A percentile compares a stretch with the other conserved stretches of the same genome.
Conservation (phyloP, 495 filamentous ascomycete genomes). For the Penicillium bialowiezense region DNA sequence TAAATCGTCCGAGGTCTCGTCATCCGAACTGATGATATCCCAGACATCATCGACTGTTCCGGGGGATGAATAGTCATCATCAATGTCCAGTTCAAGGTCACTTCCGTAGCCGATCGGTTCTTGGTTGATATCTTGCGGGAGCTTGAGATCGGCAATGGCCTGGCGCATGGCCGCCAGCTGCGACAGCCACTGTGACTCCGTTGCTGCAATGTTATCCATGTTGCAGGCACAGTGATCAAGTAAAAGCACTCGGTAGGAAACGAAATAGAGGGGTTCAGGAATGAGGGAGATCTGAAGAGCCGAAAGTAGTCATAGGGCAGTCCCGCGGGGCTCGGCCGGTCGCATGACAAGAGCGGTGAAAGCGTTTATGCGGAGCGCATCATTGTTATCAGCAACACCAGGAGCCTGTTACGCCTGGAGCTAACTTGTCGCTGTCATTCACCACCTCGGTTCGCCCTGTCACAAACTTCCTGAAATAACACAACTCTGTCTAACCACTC, state of each 20-base stretch:
- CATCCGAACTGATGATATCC: slow-evolving; percentile 79
- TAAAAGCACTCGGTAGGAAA: neutral
- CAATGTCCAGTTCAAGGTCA: slow-evolving; percentile 57
- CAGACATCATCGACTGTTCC: slow-evolving; percentile 77
- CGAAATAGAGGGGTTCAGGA: neutral
- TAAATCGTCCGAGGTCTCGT: slow-evolving; percentile 52
- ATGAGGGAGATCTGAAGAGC: slow-evolving; percentile 2
- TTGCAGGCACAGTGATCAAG: too few species aligned
- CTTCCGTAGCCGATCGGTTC: slow-evolving; percentile 48
- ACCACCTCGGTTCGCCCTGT: neutral
- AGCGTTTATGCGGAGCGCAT: slow-evolving; percentile 3
- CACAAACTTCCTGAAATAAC: neutral
- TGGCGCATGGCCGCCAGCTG: slow-evolving; percentile 70
- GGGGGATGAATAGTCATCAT: slow-evolving; percentile 59
- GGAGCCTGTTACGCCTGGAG: neutral
- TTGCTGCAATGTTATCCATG: slow-evolving; percentile 33
- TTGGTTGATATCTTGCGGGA: slow-evolving; percentile 45
- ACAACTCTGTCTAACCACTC: neutral
- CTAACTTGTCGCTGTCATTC: slow-evolving; percentile 4
- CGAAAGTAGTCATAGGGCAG: slow-evolving; percentile 14
- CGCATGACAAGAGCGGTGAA: slow-evolving; percentile 12
- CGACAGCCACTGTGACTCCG: slow-evolving; percentile 66
- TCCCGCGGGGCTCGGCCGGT: slow-evolving; percentile 9
- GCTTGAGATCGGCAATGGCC: slow-evolving; percentile 66
- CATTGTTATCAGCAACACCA: slow-evolving; percentile 12